These are phyloP conservation scores for Nemania bipapillata DNA, from an alignment of 2,329 filamentous ascomycete genomes.

Conservation along the genomic window DNA sequence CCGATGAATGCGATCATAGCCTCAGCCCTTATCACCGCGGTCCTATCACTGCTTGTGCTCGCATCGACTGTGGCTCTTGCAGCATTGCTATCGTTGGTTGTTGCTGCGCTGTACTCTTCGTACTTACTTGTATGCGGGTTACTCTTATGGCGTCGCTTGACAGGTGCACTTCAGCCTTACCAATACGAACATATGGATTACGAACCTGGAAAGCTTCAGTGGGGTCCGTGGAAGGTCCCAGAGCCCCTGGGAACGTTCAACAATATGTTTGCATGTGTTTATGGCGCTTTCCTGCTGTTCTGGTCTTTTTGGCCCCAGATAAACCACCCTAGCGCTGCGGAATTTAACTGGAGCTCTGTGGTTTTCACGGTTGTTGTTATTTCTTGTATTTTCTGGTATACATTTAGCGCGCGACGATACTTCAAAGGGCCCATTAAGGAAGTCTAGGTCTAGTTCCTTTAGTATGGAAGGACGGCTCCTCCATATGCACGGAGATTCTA, in stretches of 20 bases:
- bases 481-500: no score
- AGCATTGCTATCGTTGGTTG: background rate
- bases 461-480: no score
- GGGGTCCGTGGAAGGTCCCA: conserved; percentile 67
- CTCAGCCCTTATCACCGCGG: background rate
- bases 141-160: background rate
- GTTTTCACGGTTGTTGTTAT: conserved; percentile 56
- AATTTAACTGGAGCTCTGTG: conserved; percentile 61
- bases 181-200: background rate
- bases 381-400: conserved; percentile 61
- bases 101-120: background rate
- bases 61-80: background rate
- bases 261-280: conserved; percentile 64
- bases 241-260: conserved; percentile 63
- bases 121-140: background rate
- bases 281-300: conserved; percentile 65
- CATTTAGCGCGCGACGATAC: conserved; percentile 54
- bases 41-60: background rate
- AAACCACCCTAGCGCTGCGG: conserved; percentile 48
- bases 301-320: conserved; percentile 63
- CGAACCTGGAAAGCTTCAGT: conserved; percentile 42
- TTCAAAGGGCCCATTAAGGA: conserved; percentile 58
- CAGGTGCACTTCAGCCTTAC: background rate
- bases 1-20: background rate
- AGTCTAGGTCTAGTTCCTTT: no score